These are phyloP conservation scores for Andrographis paniculata DNA, from an alignment of 305 asterid species.

Conservation along the genomic window DNA sequence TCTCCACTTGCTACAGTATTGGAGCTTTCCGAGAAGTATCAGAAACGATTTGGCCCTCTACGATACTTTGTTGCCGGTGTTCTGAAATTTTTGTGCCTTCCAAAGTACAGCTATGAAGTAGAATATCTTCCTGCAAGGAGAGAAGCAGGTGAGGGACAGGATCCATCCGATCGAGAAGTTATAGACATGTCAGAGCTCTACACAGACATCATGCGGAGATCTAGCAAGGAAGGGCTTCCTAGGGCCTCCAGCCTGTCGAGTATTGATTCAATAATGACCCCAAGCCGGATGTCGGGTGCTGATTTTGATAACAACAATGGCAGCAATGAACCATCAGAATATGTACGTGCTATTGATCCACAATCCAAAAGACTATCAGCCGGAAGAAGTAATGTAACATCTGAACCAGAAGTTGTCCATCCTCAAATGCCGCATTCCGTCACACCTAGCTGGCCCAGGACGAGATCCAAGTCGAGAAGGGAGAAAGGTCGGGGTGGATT, in stretches of 20 bases:
- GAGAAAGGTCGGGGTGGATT: constrained; percentile 76
- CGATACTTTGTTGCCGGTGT: constrained; percentile 96
- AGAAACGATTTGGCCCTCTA: constrained; percentile 90
- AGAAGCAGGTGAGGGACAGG: constrained; percentile 34
- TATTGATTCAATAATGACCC: constrained; percentile 89
- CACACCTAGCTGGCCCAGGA: constrained; percentile 85
- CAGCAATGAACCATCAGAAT: constrained; percentile 91
- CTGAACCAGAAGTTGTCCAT: constrained; percentile 92
- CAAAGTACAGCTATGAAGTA: constrained; percentile 82
- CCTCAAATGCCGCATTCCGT: constrained; percentile 69
- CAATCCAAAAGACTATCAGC: constrained; percentile 82
- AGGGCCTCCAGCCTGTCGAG: constrained; percentile 96
- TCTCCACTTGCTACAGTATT: constrained; percentile 47
- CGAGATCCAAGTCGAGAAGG: constrained; percentile 76
- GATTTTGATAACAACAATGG: constrained; percentile 68
- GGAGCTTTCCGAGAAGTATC: constrained; percentile 93
- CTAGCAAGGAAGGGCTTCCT: constrained; percentile 93
- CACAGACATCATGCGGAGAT: constrained; percentile 87
- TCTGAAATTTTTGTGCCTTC: constrained; percentile 89
- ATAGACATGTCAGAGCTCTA: constrained; percentile 89
- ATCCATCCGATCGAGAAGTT: constrained; percentile 35
- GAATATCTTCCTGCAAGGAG: constrained; percentile 74
- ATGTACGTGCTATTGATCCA: constrained; percentile 88
- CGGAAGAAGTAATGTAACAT: constrained; percentile 60
- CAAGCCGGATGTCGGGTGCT: constrained; percentile 64